Evolutionary conservation across 2,329 filamentous ascomycete species (phyloP).

Genomic region (Sarocladium strictum): DNA sequence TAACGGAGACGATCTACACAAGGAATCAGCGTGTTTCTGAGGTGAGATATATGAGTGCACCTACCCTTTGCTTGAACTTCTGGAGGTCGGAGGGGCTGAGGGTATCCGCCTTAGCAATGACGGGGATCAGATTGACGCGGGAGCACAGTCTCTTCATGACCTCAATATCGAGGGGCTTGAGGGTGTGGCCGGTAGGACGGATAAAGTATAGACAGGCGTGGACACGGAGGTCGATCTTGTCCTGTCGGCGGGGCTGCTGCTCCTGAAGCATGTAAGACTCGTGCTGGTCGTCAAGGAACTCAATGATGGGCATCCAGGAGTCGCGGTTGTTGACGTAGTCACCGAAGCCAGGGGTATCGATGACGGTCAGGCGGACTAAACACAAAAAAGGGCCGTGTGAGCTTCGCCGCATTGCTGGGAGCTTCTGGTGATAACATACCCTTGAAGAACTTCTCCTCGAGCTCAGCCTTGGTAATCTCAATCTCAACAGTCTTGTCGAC

Average conservation of each 20-base stretch:
- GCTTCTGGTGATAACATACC: slow-evolving; percentile 47
- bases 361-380: slow-evolving; percentile 92
- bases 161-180: slow-evolving; percentile 98
- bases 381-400: slow-evolving; percentile 14
- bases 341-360: slow-evolving; percentile 97
- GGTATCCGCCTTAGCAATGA: slow-evolving; percentile 97
- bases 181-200: slow-evolving; percentile 92
- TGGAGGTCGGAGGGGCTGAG: slow-evolving; percentile 86
- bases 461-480: slow-evolving; percentile 98
- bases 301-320: slow-evolving; percentile 99
- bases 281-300: slow-evolving; percentile 99
- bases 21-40: slow-evolving; percentile 19
- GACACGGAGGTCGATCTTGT: slow-evolving; percentile 99
- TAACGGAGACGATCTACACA: slow-evolving; percentile 78
- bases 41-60: slow-evolving; percentile 22
- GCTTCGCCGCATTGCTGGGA: slow-evolving; percentile 10
- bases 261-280: slow-evolving; percentile 99
- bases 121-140: slow-evolving; percentile 95
- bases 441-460: slow-evolving; percentile 99
- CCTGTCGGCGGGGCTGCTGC: slow-evolving; percentile 93
- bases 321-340: slow-evolving; percentile 99
- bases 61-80: slow-evolving; percentile 91
- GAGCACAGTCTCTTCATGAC: slow-evolving; percentile 99
- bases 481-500: slow-evolving; percentile 99
- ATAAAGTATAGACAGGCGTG: slow-evolving; percentile 99